These are phyloP conservation scores for Globisporangium iwayamae DNA, from an alignment of 352 stramenopile genomes.

Conservation along the genomic window DNA sequence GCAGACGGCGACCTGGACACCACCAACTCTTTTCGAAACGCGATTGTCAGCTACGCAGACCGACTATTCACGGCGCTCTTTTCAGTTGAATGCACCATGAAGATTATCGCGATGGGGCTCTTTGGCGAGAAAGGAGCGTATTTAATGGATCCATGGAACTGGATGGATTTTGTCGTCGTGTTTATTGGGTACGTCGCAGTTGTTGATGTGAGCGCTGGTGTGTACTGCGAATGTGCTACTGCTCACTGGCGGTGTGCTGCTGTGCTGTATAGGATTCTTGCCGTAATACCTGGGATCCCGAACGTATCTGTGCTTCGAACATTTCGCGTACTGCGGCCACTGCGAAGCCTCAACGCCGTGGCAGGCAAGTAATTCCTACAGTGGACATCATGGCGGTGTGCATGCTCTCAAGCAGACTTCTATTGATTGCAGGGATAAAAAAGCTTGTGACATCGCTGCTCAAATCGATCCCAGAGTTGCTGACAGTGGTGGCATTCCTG, in stretches of 20 bases:
- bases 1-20: constrained; percentile 35
- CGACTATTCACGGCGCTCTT: constrained; percentile 70
- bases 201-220: not conserved
- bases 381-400: not conserved
- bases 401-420: not conserved
- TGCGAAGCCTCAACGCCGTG: constrained; percentile 59
- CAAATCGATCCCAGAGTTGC: constrained; percentile 67
- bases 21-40: constrained; percentile 40
- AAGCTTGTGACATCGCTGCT: constrained; percentile 77
- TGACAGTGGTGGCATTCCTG: constrained; percentile 80
- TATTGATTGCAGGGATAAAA: constrained; percentile 46
- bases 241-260: not conserved
- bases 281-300: constrained; percentile 56
- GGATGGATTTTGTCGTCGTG: constrained; percentile 89
- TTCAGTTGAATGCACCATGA: constrained; percentile 85
- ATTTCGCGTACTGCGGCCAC: constrained; percentile 56
- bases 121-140: constrained; percentile 71
- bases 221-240: not conserved
- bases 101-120: constrained; percentile 86
- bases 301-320: constrained; percentile 58
- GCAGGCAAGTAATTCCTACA: constrained; percentile 28
- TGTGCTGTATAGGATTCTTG: constrained; percentile 37
- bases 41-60: constrained; percentile 57
- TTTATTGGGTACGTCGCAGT: constrained; percentile 57
- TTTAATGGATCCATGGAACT: constrained; percentile 86